Base-by-base conservation (phyloP, 2,329 filamentous ascomycete species). In the Purpureocillium takamizusanense region DNA sequence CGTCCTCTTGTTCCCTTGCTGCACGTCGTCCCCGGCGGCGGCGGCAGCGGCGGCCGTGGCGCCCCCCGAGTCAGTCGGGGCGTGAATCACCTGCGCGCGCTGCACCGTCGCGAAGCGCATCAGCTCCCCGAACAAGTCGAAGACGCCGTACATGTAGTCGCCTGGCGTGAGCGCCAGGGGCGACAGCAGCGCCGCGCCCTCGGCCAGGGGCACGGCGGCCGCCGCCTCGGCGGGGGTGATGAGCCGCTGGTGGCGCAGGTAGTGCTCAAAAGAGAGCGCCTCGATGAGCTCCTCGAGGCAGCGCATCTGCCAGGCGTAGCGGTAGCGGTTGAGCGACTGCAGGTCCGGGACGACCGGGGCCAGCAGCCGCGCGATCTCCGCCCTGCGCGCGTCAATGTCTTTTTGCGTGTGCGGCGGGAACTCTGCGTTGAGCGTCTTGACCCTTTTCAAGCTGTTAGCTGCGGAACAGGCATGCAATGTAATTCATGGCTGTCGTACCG, bases 101-200 rank as follows among this genome's bases (percentile, higher is more conserved):
- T 88, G 83, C 6, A 89, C 89, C 36, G 95, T 92, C 0, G 87
- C 88, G 61, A 95, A 97, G 23, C 89, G 77, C 92, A 98, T 98
- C 68, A 97, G 72, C 66, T 98, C 92, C 30, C 92, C 92, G 1
- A 89, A 89, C 49, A 97, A 75, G 59, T 98, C 92, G 54, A 95
- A 95, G 3, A 98, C 64, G 8, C 90, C 92, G 45, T 92, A 81
- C 41, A 95, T 65, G 56, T 95, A 97, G 60, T 98, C 92, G 39
- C 90, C 78, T 18, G 80, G 72, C 2, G 84, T 86, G 15, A 95
- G 67, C 1, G 69, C 52, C 3, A 97, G 71, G 6, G 1, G 69
- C 70, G 0, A 63, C 45, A 0, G 66, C 67, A 7, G 79, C 57
- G 3, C 60, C 0, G 83, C 72, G 21, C 52, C 3, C 95, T 72